phyloP scores from a whole-genome alignment of 2,329 filamentous ascomycete species.

The Cladosporium phlei region DNA sequence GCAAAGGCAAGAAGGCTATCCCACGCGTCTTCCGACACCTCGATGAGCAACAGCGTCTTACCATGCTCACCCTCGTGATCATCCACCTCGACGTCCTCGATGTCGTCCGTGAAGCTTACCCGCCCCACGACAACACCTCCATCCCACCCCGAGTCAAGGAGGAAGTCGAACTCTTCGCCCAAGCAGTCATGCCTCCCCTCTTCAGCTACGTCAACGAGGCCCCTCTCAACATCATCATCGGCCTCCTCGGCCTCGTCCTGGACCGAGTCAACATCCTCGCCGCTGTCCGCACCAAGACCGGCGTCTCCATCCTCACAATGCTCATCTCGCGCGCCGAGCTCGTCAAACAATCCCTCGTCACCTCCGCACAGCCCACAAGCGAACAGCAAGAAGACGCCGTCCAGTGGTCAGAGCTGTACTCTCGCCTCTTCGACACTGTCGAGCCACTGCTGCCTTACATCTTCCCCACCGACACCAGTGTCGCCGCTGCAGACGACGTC shows the following conservation, averaged over 20 bases:
- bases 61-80: constrained; percentile 91
- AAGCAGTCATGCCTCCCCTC: constrained; percentile 82
- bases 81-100: constrained; percentile 89
- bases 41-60: constrained; percentile 86
- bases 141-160: constrained; percentile 77
- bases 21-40: constrained; percentile 93
- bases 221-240: constrained; percentile 83
- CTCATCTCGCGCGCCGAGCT: constrained; percentile 91
- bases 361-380: constrained; percentile 54
- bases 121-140: constrained; percentile 63
- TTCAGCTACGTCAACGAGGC: constrained; percentile 89
- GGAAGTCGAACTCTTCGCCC: constrained; percentile 85
- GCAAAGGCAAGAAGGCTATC: constrained; percentile 94
- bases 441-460: constrained; percentile 79
- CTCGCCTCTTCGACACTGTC: constrained; percentile 77
- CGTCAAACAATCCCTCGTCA: constrained; percentile 73
- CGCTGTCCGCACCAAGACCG: constrained; percentile 82
- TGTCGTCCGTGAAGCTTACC: constrained; percentile 76
- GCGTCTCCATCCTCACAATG: constrained; percentile 85
- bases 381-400: constrained; percentile 58
- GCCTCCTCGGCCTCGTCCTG: constrained; percentile 78
- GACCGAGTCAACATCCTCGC: constrained; percentile 75
- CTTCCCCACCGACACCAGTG: constrained; percentile 87
- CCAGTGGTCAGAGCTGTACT: constrained; percentile 80
- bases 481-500: constrained; percentile 65